phyloP scores from a whole-genome alignment of 2,329 filamentous ascomycete genomes.

The Aaosphaeria pasadenensis region DNA sequence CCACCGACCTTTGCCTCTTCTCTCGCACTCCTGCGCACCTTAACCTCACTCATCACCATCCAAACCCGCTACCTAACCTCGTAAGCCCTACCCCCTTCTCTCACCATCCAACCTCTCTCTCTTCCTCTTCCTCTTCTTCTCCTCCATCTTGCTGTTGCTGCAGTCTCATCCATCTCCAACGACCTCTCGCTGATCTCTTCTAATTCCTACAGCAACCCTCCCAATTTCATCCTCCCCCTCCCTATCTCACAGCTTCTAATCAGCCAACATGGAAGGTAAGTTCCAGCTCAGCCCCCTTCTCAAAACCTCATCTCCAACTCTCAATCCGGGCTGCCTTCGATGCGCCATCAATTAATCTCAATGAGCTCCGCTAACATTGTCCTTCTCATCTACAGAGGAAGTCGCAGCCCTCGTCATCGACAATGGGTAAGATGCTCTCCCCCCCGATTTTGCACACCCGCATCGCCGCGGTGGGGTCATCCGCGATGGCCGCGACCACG shows the following conservation, averaged over 20 bases:
- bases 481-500: constrained; percentile 22
- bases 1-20: constrained; percentile 36
- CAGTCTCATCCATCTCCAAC: constrained; percentile 14
- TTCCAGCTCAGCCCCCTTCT: constrained; percentile 39
- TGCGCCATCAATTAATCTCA: constrained; percentile 22
- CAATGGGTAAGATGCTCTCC: constrained; percentile 91
- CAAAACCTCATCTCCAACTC: constrained; percentile 9
- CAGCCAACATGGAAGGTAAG: constrained; percentile 66
- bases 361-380: constrained; percentile 34
- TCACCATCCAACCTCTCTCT: constrained; percentile 13
- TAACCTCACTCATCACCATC: constrained; percentile 16
- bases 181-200: constrained; percentile 21
- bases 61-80: constrained; percentile 23
- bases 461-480: constrained; percentile 38
- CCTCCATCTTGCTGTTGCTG: constrained; percentile 17
- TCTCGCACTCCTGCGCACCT: not conserved
- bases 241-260: constrained; percentile 36
- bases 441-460: constrained; percentile 28
- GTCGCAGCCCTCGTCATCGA: constrained; percentile 99
- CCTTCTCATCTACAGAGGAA: constrained; percentile 71
- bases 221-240: constrained; percentile 15
- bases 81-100: constrained; percentile 28
- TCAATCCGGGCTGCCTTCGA: constrained; percentile 5
- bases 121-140: constrained; percentile 7
- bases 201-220: constrained; percentile 27